These are phyloP conservation scores for Abrus pulchellus DNA, from an alignment of 306 rosid species.

Conservation along the genomic window DNA sequence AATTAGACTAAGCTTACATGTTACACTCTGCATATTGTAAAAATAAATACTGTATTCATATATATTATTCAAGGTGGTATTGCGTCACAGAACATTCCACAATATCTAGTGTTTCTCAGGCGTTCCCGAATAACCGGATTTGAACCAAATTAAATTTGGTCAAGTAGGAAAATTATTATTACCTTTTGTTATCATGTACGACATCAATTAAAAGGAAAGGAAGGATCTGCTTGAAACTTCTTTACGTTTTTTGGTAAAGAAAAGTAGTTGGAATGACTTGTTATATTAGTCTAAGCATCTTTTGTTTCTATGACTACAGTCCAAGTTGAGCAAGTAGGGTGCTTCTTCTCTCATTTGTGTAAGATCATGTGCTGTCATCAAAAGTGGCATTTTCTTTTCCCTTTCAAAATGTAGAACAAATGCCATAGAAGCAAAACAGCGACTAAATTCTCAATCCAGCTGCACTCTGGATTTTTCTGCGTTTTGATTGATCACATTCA, in stretches of 20 bases:
- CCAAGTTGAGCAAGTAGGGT: not conserved
- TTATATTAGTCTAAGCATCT: constrained; percentile 9
- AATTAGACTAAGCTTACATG: not conserved
- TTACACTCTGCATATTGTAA: not conserved
- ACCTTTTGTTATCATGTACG: not conserved
- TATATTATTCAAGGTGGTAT: not conserved
- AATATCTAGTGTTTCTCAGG: not conserved
- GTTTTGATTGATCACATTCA: constrained; percentile 11
- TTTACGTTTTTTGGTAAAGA: not conserved
- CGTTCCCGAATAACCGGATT: not conserved
- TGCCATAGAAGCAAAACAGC: not conserved
- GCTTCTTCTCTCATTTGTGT: not conserved
- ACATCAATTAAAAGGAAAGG: constrained; percentile 3
- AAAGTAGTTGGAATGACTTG: not conserved
- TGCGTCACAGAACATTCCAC: not conserved
- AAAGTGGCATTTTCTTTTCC: not conserved
- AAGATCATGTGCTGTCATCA: not conserved
- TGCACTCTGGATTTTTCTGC: constrained; percentile 29
- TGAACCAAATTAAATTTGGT: constrained; percentile 14
- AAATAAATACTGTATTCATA: not conserved
- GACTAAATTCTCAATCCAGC: constrained; percentile 22
- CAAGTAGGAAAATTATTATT: not conserved
- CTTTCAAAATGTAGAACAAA: not conserved
- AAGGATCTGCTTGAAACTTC: not conserved
- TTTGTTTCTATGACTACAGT: not conserved